Conservation (phyloP, 1,284 basidiomycete genomes). For the Cryptococcus jaspeensis region DNA sequence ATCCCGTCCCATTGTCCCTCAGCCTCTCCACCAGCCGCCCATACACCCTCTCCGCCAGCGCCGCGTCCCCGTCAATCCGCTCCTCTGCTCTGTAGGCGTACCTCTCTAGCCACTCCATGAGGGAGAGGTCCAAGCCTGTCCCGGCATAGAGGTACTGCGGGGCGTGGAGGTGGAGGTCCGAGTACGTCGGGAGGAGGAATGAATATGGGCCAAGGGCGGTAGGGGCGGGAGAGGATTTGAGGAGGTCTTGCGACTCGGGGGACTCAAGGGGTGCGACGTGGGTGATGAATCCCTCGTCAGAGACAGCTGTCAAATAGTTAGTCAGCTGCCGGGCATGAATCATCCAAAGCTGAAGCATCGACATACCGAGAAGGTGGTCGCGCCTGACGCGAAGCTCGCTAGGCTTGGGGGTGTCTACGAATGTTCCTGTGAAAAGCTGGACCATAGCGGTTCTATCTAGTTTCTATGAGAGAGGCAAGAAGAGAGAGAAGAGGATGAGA, state of each 20-base stretch:
- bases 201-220: slow-evolving; percentile 55
- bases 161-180: slow-evolving; percentile 78
- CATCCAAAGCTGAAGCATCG: neutral
- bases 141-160: slow-evolving; percentile 84
- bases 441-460: neutral
- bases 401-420: slow-evolving; percentile 60
- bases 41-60: slow-evolving; percentile 66
- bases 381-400: slow-evolving; percentile 59
- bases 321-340: neutral
- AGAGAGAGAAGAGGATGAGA: too few species aligned
- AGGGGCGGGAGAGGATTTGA: slow-evolving; percentile 4
- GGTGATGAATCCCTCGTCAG: slow-evolving; percentile 59
- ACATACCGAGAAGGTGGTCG: slow-evolving; percentile 62
- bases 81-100: slow-evolving; percentile 78
- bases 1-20: slow-evolving; percentile 69
- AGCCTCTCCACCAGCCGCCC: slow-evolving; percentile 62
- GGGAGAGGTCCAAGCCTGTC: slow-evolving; percentile 73
- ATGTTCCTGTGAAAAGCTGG: slow-evolving; percentile 52
- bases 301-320: slow-evolving; percentile 53
- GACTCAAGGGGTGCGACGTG: slow-evolving; percentile 55
- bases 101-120: slow-evolving; percentile 76
- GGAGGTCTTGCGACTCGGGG: slow-evolving; percentile 41
- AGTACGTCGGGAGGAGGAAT: slow-evolving; percentile 73
- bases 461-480: neutral
- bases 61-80: slow-evolving; percentile 62